Percentiles rank a stretch among this genome's conserved stretches.
Evolutionary conservation across 768 basidiomycete species (phyloP).

Genomic region (Lactifluus pinguis): DNA sequence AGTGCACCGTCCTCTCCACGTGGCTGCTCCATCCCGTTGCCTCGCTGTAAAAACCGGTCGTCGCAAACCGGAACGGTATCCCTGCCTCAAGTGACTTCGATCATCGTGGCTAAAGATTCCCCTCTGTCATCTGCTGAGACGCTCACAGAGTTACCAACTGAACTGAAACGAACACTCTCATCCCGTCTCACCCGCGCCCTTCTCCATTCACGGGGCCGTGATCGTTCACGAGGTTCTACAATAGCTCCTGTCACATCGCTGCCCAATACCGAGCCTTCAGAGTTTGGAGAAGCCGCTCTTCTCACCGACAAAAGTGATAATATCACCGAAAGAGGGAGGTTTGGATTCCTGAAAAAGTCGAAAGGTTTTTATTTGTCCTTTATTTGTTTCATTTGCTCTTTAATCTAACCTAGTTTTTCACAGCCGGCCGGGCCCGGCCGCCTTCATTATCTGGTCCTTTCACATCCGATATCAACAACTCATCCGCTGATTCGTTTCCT

Average conservation of each 20-base stretch:
- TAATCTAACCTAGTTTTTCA: neutral
- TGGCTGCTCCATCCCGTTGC: neutral
- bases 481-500: neutral
- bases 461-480: neutral
- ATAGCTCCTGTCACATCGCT: neutral
- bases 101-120: neutral
- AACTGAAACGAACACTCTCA: conserved; percentile 3
- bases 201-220: neutral
- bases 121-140: conserved; percentile 16
- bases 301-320: neutral
- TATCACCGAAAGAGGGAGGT: conserved; percentile 6
- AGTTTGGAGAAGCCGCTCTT: neutral
- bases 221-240: neutral
- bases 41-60: neutral
- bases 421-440: neutral
- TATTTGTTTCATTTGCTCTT: neutral
- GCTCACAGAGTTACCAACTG: neutral
- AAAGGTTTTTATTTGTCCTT: neutral
- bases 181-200: conserved; percentile 5
- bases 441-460: neutral
- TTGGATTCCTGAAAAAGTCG: conserved; percentile 10
- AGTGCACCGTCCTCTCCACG: neutral
- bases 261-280: neutral
- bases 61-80: neutral
- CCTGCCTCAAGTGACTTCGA: neutral